Conservation (phyloP, 2,329 filamentous ascomycete genomes). For the Monosporascus sp. region DNA sequence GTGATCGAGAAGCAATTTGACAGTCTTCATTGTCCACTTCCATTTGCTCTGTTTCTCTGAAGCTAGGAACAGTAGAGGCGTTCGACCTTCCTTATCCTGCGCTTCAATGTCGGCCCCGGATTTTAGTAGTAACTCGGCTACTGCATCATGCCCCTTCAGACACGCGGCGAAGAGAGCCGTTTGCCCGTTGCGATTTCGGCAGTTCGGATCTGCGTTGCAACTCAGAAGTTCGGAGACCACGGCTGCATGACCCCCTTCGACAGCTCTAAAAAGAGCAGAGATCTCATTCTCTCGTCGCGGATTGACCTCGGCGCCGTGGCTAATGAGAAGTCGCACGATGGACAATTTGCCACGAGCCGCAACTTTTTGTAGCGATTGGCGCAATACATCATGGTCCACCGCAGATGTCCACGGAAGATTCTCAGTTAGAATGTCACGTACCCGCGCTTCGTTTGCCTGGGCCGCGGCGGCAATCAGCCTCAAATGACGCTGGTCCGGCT, state of each 20-base stretch:
- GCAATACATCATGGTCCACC: conserved; percentile 31
- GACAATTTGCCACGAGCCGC: conserved; percentile 30
- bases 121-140: conserved; percentile 27
- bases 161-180: conserved; percentile 33
- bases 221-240: conserved; percentile 30
- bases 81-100: conserved; percentile 30
- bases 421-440: conserved; percentile 31
- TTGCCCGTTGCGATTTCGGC: conserved; percentile 26
- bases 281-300: conserved; percentile 29
- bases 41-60: conserved; percentile 29
- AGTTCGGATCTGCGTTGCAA: conserved; percentile 28
- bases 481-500: conserved; percentile 32
- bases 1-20: conserved; percentile 33
- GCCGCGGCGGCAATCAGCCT: conserved; percentile 31
- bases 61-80: conserved; percentile 31
- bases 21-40: conserved; percentile 35
- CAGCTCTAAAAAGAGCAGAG: conserved; percentile 33
- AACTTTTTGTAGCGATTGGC: conserved; percentile 33
- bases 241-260: conserved; percentile 30
- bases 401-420: conserved; percentile 28
- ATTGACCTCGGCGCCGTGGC: conserved; percentile 32
- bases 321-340: conserved; percentile 32
- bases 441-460: conserved; percentile 31
- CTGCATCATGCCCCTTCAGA: conserved; percentile 28
- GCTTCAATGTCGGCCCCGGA: conserved; percentile 29